Evolutionary conservation across 805 yeast genomes (phyloP).

Genomic region (Candida succiphila): DNA sequence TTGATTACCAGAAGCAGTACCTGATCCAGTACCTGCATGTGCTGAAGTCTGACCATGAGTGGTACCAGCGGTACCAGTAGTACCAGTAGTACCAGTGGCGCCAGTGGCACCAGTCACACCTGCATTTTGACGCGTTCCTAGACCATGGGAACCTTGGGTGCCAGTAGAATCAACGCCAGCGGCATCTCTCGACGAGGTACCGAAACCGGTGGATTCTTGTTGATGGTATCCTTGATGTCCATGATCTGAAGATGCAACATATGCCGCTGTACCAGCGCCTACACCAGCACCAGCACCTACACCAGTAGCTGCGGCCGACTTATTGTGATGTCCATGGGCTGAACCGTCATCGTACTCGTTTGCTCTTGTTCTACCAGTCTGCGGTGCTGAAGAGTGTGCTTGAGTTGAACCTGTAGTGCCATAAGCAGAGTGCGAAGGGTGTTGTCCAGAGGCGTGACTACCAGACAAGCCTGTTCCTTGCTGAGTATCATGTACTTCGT

Average conservation of each 20-base stretch:
- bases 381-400: too few species aligned
- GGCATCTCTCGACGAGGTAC: slow-evolving; percentile 4
- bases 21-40: not conserved
- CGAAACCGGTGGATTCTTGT: slow-evolving; percentile 4
- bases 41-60: too few species aligned
- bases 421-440: too few species aligned
- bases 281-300: not conserved
- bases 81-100: too few species aligned
- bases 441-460: too few species aligned
- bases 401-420: too few species aligned
- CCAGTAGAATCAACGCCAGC: too few species aligned
- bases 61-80: not conserved
- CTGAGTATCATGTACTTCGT: not conserved
- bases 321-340: not conserved
- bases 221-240: slow-evolving; percentile 5
- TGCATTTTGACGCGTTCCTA: too few species aligned
- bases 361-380: not conserved
- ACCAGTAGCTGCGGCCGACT: not conserved
- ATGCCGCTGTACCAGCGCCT: not conserved
- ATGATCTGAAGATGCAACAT: too few species aligned
- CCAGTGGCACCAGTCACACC: too few species aligned
- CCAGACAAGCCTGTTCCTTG: not conserved
- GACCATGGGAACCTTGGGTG: too few species aligned
- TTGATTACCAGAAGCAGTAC: slow-evolving; percentile 1
- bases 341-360: not conserved